Evolutionary conservation across 2,329 filamentous ascomycete species (phyloP).

Genomic region (Diaporthe citriasiana): DNA sequence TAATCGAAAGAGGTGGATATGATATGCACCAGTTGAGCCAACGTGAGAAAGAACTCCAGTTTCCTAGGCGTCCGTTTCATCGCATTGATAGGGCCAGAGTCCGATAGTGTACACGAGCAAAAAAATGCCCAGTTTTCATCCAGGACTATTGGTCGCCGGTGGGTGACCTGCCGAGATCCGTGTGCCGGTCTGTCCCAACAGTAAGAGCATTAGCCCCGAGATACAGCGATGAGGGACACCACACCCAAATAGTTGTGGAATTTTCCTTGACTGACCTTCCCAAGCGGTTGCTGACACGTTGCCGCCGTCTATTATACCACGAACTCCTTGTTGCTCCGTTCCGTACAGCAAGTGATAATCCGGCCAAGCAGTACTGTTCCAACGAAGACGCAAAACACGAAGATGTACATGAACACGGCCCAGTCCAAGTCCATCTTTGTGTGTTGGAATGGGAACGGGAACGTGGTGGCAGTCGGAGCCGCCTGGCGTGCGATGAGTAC

Average conservation of each 20-base stretch:
- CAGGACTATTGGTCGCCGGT: not conserved
- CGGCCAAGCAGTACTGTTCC: slow-evolving; percentile 25
- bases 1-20: not conserved
- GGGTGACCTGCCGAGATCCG: not conserved
- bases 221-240: not conserved
- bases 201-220: not conserved
- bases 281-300: not conserved
- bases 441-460: slow-evolving; percentile 36
- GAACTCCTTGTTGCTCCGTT: slow-evolving; percentile 11
- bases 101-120: not conserved
- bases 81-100: not conserved
- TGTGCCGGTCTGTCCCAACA: not conserved
- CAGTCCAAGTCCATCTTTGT: slow-evolving; percentile 37
- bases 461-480: slow-evolving; percentile 21
- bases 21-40: not conserved
- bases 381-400: slow-evolving; percentile 28
- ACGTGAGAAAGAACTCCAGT: not conserved
- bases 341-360: slow-evolving; percentile 32
- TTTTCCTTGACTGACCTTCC: not conserved
- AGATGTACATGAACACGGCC: slow-evolving; percentile 37
- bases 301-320: slow-evolving; percentile 19
- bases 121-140: not conserved
- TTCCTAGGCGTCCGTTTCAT: not conserved
- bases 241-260: too few species aligned
- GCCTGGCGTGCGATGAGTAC: slow-evolving; percentile 32